Evolutionary conservation across 495 filamentous ascomycete species (phyloP).

Genomic region (Oleoguttula mirabilis): DNA sequence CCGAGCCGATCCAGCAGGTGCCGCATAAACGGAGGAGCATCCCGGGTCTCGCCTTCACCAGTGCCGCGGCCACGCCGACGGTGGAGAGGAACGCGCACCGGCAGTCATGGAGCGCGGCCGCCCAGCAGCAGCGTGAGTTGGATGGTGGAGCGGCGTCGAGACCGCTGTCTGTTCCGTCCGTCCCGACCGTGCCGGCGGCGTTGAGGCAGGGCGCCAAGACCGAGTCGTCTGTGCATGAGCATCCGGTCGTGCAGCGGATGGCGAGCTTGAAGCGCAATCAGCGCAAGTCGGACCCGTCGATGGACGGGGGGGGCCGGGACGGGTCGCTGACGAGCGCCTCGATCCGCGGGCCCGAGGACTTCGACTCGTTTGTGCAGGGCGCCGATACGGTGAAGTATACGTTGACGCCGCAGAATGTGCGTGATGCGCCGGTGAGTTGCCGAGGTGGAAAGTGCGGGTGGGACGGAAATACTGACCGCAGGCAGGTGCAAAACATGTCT

Average conservation of each 20-base stretch:
- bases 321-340: constrained; percentile 15
- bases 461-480: background rate
- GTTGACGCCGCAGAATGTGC: constrained; percentile 77
- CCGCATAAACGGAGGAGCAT: constrained; percentile 11
- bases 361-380: constrained; percentile 83
- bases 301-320: background rate
- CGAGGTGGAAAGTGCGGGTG: constrained; percentile 5
- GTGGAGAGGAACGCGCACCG: constrained; percentile 4
- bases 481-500: background rate
- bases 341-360: constrained; percentile 28
- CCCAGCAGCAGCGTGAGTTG: constrained; percentile 6
- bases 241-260: constrained; percentile 12
- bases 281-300: constrained; percentile 1
- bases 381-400: constrained; percentile 90
- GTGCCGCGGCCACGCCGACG: background rate
- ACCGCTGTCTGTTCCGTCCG: constrained; percentile 2
- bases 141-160: background rate
- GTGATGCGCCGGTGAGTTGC: constrained; percentile 66
- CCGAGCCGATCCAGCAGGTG: background rate
- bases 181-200: constrained; percentile 1
- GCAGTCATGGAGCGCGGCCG: constrained; percentile 6
- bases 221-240: constrained; percentile 9
- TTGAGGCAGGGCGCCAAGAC: background rate
- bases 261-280: constrained; percentile 12
- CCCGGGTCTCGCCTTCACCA: constrained; percentile 10